Percentiles rank a stretch among this genome's conserved stretches.
These are phyloP conservation scores for Neofusicoccum sp. DNA, from an alignment of 2,329 filamentous ascomycete genomes.

Conservation along the genomic window DNA sequence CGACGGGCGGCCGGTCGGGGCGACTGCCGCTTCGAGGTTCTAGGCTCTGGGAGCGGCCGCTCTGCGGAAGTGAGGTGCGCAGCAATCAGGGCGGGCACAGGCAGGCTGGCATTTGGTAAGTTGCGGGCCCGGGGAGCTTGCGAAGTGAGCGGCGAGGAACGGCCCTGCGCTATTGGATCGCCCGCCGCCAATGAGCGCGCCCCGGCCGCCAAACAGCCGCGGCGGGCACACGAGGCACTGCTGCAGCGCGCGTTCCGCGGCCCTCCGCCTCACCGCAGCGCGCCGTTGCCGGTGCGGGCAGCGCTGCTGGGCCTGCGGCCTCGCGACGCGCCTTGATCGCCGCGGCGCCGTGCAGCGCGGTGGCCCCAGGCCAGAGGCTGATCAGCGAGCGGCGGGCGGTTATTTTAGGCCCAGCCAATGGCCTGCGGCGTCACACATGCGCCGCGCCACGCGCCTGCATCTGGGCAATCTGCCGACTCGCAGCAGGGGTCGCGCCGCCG, in stretches of 20 bases:
- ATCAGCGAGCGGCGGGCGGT: conserved; percentile 12
- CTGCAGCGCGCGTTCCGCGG: not conserved
- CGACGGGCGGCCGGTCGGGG: conserved; percentile 12
- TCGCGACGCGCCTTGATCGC: conserved; percentile 15
- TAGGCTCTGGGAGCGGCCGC: conserved; percentile 17
- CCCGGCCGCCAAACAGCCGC: conserved; percentile 10
- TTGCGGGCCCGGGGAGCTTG: conserved; percentile 17
- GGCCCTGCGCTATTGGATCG: conserved; percentile 18
- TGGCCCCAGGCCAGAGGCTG: conserved; percentile 4
- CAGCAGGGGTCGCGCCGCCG: conserved; percentile 15
- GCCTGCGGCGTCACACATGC: conserved; percentile 4
- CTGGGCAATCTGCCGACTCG: conserved; percentile 19
- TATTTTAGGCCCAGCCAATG: conserved; percentile 19
- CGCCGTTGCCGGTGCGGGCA: not conserved
- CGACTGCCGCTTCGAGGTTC: conserved; percentile 16
- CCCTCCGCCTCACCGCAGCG: too few relatives aligned
- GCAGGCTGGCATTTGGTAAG: conserved; percentile 15
- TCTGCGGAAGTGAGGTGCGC: conserved; percentile 19
- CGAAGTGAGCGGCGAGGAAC: conserved; percentile 15
- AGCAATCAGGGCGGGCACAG: conserved; percentile 19
- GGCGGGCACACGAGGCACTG: conserved; percentile 3
- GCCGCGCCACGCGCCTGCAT: conserved; percentile 20
- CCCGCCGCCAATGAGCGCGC: conserved; percentile 14
- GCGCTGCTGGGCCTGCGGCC: not conserved
- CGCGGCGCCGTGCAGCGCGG: conserved; percentile 7